Evolutionary conservation across 306 rosid species (phyloP).

Genomic region (Trifolium subterraneum): DNA sequence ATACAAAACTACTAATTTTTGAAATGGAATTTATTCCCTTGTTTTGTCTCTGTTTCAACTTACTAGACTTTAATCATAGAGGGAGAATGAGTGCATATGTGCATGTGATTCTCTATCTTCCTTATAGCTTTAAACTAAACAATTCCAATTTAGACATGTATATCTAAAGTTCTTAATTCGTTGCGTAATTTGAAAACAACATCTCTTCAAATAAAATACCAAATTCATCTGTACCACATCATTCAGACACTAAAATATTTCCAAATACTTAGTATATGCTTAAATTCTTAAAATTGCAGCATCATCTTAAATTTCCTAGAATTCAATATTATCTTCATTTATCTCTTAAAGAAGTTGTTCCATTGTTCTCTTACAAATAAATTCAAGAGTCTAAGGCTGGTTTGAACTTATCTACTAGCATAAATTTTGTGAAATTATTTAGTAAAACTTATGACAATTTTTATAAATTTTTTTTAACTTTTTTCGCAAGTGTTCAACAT

Average conservation of each 20-base stretch:
- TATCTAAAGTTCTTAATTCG: conserved; percentile 23
- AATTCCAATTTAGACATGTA: conserved; percentile 25
- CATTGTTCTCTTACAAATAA: background rate
- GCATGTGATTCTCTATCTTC: conserved; percentile 45
- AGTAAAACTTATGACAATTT: no score
- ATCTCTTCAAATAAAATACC: background rate
- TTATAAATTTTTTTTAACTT: no score
- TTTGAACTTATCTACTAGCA: no score
- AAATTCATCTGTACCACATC: background rate
- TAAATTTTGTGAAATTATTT: no score
- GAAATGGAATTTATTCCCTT: conserved; percentile 50
- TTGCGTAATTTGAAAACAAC: conserved; percentile 13
- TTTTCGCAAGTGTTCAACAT: no score
- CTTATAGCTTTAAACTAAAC: conserved; percentile 28
- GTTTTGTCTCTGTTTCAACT: conserved; percentile 38
- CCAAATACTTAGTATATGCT: conserved; percentile 26
- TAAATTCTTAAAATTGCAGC: background rate
- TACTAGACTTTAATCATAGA: conserved; percentile 33
- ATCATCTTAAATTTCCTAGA: background rate
- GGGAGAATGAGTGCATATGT: conserved; percentile 29
- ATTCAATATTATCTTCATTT: conserved; percentile 15
- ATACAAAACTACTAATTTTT: conserved; percentile 22
- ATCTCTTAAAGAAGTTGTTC: background rate
- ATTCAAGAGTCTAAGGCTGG: no score
- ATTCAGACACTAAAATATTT: conserved; percentile 8